These are phyloP conservation scores for Cutaneotrichosporon dermatis DNA, from an alignment of 1,284 basidiomycete genomes.

Conservation along the genomic window DNA sequence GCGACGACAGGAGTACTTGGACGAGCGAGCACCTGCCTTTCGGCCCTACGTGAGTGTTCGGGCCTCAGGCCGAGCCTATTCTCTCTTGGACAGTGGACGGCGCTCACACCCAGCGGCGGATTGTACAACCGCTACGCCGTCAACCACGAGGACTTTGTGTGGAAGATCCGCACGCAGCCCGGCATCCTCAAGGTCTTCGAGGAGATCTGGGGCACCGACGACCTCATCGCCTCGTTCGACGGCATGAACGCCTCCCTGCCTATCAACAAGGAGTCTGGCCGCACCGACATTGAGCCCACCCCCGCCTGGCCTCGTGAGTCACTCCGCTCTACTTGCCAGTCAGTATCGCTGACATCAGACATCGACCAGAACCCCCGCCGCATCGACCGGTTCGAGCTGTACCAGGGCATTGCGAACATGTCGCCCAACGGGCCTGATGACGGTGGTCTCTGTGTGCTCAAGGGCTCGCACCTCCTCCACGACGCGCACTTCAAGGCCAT, in stretches of 20 bases:
- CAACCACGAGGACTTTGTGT: constrained; percentile 41
- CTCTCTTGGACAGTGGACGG: too few relatives aligned
- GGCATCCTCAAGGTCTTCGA: constrained; percentile 35
- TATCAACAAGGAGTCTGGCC: constrained; percentile 9
- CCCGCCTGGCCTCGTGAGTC: constrained; percentile 25
- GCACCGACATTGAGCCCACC: constrained; percentile 19
- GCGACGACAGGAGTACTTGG: constrained; percentile 37
- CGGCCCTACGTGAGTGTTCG: constrained; percentile 21
- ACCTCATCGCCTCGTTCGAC: constrained; percentile 42
- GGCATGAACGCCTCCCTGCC: constrained; percentile 26
- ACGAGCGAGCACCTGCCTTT: constrained; percentile 32
- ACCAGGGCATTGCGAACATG: constrained; percentile 30
- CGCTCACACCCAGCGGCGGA: constrained; percentile 20
- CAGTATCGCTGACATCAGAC: constrained; percentile 10
- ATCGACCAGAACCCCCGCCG: constrained; percentile 29
- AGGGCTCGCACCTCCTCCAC: constrained; percentile 21
- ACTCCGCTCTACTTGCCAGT: too few relatives aligned
- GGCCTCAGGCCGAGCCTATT: too few relatives aligned
- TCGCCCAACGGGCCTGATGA: constrained; percentile 26
- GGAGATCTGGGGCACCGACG: constrained; percentile 41
- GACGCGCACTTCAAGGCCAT: constrained; percentile 20
- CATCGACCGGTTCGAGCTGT: constrained; percentile 22
- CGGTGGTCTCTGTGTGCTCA: constrained; percentile 30
- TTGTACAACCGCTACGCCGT: constrained; percentile 32
- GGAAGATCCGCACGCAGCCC: constrained; percentile 36